phyloP scores from a whole-genome alignment of 345 rosid genomes.

The Eucalyptus sideroxylon region DNA sequence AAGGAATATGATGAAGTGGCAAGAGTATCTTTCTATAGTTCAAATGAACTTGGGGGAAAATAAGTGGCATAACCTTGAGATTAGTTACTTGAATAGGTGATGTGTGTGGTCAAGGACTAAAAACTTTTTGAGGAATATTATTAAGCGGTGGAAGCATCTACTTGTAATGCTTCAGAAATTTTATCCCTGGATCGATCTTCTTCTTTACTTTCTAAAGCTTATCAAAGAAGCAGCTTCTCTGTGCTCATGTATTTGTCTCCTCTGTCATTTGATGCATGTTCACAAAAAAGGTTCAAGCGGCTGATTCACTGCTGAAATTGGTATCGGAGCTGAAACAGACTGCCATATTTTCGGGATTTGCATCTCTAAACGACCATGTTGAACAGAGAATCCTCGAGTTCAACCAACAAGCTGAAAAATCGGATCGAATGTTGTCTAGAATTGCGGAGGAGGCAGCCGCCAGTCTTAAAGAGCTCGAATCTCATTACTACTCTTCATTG shows the following conservation, averaged over 20 bases:
- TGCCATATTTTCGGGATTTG: constrained; percentile 85
- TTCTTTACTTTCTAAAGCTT: background rate
- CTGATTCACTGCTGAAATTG: constrained; percentile 75
- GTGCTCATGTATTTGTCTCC: background rate
- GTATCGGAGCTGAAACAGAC: constrained; percentile 90
- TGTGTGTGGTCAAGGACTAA: background rate
- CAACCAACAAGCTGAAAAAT: constrained; percentile 52
- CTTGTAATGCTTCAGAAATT: background rate
- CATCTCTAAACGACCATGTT: constrained; percentile 83
- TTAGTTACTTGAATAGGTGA: background rate
- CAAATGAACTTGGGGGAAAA: background rate
- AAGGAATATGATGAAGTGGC: background rate
- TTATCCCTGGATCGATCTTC: background rate
- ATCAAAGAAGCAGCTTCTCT: background rate
- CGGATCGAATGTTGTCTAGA: constrained; percentile 53
- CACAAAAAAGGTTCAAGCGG: constrained; percentile 69
- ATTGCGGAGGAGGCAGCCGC: constrained; percentile 80
- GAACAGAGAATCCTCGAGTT: constrained; percentile 72
- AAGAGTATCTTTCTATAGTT: background rate
- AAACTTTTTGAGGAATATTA: background rate
- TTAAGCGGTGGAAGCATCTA: background rate
- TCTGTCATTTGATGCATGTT: background rate
- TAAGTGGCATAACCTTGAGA: background rate
- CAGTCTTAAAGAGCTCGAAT: constrained; percentile 79
- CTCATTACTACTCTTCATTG: constrained; percentile 71